A percentile compares a stretch with the other conserved stretches of the same genome.
Evolutionary conservation across 495 filamentous ascomycete species (phyloP).

Genomic region (Hyphodiscus hymeniophilus): DNA sequence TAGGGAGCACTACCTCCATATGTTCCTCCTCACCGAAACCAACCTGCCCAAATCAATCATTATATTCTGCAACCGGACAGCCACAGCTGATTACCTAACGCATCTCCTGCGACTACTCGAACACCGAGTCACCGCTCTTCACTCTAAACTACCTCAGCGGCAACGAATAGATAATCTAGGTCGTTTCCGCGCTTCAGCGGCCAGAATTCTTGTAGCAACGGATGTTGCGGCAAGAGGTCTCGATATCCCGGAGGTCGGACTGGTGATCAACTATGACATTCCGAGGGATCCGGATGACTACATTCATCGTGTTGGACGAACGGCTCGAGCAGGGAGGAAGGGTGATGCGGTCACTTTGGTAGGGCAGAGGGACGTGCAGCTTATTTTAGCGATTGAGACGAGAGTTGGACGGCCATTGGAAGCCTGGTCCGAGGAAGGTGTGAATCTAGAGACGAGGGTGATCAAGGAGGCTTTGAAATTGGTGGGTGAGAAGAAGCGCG

Average conservation of each 20-base stretch:
- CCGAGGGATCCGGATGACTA: conserved; percentile 95
- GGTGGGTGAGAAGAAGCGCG: conserved; percentile 85
- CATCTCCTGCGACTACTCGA: conserved; percentile 75
- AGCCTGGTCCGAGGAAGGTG: conserved; percentile 76
- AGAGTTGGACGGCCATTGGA: conserved; percentile 75
- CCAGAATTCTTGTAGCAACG: conserved; percentile 85
- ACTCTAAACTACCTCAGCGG: conserved; percentile 74
- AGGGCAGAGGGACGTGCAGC: conserved; percentile 81
- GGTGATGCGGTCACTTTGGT: conserved; percentile 84
- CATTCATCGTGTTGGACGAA: conserved; percentile 92
- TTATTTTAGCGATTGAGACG: conserved; percentile 80
- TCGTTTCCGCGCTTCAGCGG: conserved; percentile 85
- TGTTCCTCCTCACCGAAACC: conserved; percentile 69
- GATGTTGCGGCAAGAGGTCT: conserved; percentile 95
- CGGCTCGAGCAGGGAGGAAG: conserved; percentile 76
- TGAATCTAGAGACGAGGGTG: conserved; percentile 82
- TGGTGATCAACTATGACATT: conserved; percentile 93
- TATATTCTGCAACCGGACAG: conserved; percentile 90
- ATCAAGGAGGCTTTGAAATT: conserved; percentile 74
- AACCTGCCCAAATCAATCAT: conserved; percentile 72
- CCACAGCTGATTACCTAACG: conserved; percentile 80
- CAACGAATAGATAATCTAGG: conserved; percentile 80
- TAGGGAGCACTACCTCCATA: conserved; percentile 88
- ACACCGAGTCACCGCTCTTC: conserved; percentile 84
- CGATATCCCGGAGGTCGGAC: conserved; percentile 84